A percentile compares a stretch with the other conserved stretches of the same genome.
These are phyloP conservation scores for Pseudogymnoascus sp. DNA, from an alignment of 2,329 filamentous ascomycete species.

Conservation along the genomic window DNA sequence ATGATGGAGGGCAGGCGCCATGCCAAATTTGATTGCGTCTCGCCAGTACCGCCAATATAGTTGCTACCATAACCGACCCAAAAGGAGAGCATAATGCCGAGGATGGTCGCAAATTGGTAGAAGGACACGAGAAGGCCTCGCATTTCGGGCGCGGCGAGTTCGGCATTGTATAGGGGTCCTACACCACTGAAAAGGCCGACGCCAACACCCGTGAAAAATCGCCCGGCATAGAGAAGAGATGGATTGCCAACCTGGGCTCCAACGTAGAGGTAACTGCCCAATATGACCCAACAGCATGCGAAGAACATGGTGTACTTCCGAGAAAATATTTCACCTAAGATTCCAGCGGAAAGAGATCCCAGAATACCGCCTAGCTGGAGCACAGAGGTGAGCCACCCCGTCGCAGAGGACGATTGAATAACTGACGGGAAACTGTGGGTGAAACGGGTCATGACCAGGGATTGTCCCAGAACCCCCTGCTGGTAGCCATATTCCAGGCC, in stretches of 20 bases:
- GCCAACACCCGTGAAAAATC: conserved; percentile 45
- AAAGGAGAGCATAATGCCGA: conserved; percentile 46
- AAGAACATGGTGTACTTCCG: conserved; percentile 48
- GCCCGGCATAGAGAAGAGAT: conserved; percentile 40
- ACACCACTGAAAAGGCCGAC: conserved; percentile 44
- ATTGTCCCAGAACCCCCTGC: conserved; percentile 49
- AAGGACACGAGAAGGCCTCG: conserved; percentile 57
- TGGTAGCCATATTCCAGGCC: conserved; percentile 50
- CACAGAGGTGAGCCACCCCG: conserved; percentile 47
- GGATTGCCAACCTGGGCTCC: conserved; percentile 38
- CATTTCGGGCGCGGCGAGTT: conserved; percentile 53
- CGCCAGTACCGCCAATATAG: conserved; percentile 43
- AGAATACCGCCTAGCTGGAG: conserved; percentile 46
- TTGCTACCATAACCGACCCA: conserved; percentile 43
- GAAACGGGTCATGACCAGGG: conserved; percentile 48
- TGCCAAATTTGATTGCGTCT: conserved; percentile 37
- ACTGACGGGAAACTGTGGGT: conserved; percentile 44
- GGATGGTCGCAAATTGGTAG: conserved; percentile 56
- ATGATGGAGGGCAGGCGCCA: conserved; percentile 42
- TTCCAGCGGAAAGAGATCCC: conserved; percentile 42
- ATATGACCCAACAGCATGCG: conserved; percentile 42
- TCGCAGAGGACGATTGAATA: conserved; percentile 40
- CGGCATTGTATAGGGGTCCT: conserved; percentile 44
- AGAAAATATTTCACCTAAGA: conserved; percentile 44
- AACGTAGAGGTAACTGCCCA: conserved; percentile 41